Conservation (phyloP, 768 basidiomycete genomes). For the Pisolithus microcarpus region DNA sequence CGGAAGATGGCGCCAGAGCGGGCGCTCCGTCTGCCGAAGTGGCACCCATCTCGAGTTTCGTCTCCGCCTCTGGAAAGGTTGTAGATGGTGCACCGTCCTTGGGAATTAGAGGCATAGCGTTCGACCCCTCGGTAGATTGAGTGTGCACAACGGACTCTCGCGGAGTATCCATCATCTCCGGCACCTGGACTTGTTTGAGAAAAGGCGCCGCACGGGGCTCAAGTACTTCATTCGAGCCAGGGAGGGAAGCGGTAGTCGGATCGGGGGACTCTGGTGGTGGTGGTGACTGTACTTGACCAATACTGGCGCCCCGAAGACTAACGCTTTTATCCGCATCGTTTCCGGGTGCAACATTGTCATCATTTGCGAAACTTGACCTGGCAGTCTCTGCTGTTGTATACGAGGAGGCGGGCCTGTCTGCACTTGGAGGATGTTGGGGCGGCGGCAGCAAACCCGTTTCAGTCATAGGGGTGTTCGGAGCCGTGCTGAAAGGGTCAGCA, state of each 20-base stretch:
- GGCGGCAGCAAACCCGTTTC: background rate
- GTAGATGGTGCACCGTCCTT: conserved; percentile 11
- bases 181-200: conserved; percentile 12
- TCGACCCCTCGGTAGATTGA: conserved; percentile 11
- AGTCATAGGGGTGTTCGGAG: conserved; percentile 7
- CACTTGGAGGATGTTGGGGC: background rate
- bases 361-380: background rate
- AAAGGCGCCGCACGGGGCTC: conserved; percentile 22
- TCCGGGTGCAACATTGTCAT: background rate
- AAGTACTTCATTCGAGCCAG: background rate
- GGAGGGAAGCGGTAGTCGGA: background rate
- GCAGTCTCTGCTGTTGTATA: background rate
- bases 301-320: background rate
- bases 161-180: conserved; percentile 13
- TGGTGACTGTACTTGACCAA: background rate
- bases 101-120: conserved; percentile 20
- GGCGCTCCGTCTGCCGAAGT: conserved; percentile 1
- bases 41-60: background rate
- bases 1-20: background rate
- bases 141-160: conserved; percentile 14
- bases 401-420: background rate
- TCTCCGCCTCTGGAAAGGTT: background rate
- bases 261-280: background rate
- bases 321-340: background rate
- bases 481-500: conserved; percentile 8